Evolutionary conservation across 2,329 filamentous ascomycete species (phyloP).

Genomic region (Monosporascus sp.): DNA sequence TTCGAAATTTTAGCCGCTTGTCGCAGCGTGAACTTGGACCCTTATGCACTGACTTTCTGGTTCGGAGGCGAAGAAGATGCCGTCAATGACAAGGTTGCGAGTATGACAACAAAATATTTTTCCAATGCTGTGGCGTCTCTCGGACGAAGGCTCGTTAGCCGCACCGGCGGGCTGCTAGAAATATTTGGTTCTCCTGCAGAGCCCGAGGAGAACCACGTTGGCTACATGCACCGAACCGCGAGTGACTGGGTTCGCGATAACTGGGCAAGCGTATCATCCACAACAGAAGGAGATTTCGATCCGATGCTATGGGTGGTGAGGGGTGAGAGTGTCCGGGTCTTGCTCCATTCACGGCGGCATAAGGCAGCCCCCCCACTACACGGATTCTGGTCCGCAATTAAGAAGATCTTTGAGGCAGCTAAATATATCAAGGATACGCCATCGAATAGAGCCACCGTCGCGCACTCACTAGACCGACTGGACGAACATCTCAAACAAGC

Average conservation of each 20-base stretch:
- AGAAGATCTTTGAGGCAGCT: neutral
- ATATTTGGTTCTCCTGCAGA: neutral
- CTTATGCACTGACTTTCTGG: neutral
- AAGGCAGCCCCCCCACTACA: too few species aligned
- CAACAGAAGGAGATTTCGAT: neutral
- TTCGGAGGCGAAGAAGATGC: neutral
- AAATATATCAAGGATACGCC: neutral
- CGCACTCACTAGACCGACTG: neutral
- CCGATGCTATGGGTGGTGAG: neutral
- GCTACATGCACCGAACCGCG: constrained; percentile 9
- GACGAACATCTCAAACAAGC: too few species aligned
- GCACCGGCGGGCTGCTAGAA: constrained; percentile 8
- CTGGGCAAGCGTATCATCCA: neutral
- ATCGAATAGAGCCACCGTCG: neutral
- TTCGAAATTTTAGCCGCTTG: neutral
- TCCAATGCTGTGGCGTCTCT: neutral
- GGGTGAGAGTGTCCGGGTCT: too few species aligned
- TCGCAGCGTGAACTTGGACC: neutral
- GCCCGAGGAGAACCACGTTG: neutral
- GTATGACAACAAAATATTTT: neutral
- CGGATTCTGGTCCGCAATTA: too few species aligned
- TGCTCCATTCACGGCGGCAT: too few species aligned
- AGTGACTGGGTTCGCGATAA: constrained; percentile 6
- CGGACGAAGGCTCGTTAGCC: constrained; percentile 4
- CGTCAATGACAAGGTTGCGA: neutral